Percentiles rank a stretch among this genome's conserved stretches.
Conservation (phyloP, 164 flowering plant genomes). For the Sedum album region DNA sequence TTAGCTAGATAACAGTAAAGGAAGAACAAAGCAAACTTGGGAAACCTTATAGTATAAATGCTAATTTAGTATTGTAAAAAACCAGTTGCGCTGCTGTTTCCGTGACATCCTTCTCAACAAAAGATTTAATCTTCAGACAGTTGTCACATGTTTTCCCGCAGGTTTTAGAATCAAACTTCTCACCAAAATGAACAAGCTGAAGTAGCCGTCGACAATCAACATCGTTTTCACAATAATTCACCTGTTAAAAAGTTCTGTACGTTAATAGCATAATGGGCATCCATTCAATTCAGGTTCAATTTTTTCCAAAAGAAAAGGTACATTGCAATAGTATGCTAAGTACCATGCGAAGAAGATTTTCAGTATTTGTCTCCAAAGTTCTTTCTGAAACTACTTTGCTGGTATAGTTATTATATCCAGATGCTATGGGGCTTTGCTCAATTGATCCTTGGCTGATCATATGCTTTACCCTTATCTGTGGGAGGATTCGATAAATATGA, state of each 20-base stretch:
- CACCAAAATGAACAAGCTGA: constrained; percentile 92
- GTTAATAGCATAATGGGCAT: neutral
- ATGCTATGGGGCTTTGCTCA: constrained; percentile 60
- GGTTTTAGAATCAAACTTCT: constrained; percentile 56
- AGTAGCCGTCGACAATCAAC: constrained; percentile 89
- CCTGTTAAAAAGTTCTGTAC: constrained; percentile 36
- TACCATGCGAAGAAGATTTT: constrained; percentile 90
- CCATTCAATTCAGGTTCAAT: no score
- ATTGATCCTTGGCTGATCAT: constrained; percentile 79
- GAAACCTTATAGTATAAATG: neutral
- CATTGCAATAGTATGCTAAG: neutral
- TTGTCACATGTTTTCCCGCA: constrained; percentile 88
- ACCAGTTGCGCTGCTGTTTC: constrained; percentile 73
- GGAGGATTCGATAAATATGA: constrained; percentile 4
- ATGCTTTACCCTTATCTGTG: constrained; percentile 85
- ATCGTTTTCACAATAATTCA: constrained; percentile 92
- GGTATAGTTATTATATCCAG: constrained; percentile 35
- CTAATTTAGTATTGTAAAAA: constrained; percentile 10
- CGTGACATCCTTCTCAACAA: constrained; percentile 78
- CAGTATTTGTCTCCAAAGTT: constrained; percentile 71
- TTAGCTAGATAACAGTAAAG: neutral
- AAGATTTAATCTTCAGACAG: constrained; percentile 50
- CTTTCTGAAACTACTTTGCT: constrained; percentile 39
- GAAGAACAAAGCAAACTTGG: neutral
- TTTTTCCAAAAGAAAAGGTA: no score